Percentiles rank a stretch among this genome's conserved stretches.
These are phyloP conservation scores for Serendipita indica DNA, from an alignment of 768 basidiomycete species.

Conservation along the genomic window DNA sequence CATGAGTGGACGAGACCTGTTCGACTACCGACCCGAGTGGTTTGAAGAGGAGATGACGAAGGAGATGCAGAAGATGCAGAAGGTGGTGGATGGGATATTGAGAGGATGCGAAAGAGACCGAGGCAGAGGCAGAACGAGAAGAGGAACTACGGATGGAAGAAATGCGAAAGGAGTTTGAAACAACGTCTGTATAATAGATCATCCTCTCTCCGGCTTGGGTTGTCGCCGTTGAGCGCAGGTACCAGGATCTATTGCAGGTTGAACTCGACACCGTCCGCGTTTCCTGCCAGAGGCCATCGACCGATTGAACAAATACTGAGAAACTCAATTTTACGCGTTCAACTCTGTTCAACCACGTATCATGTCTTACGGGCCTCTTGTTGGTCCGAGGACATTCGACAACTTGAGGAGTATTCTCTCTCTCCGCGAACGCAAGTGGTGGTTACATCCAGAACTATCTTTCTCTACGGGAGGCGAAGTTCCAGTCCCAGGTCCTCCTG, in stretches of 20 bases:
- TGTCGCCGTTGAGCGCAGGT: background rate
- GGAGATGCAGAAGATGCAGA: too few species aligned
- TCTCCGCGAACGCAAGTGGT: too few species aligned
- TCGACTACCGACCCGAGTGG: constrained; percentile 96
- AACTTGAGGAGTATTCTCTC: too few species aligned
- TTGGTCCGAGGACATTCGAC: too few species aligned
- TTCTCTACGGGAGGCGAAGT: too few species aligned
- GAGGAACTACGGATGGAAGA: constrained; percentile 17
- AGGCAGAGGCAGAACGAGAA: constrained; percentile 28
- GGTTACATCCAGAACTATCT: too few species aligned
- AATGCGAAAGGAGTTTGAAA: background rate
- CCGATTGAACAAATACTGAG: background rate
- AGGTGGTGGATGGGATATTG: constrained; percentile 38
- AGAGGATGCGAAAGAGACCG: constrained; percentile 43
- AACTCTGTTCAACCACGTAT: too few species aligned
- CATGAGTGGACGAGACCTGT: constrained; percentile 93
- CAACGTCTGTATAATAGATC: too few species aligned
- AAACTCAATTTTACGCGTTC: background rate
- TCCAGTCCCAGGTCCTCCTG: too few species aligned
- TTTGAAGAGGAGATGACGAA: constrained; percentile 54
- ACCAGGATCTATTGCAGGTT: background rate
- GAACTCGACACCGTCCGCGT: background rate
- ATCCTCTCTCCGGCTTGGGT: too few species aligned
- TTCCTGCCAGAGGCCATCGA: background rate
- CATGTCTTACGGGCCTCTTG: too few species aligned